Evolutionary conservation across 305 asterid species (phyloP).

Genomic region (Fraxinus platypoda): DNA sequence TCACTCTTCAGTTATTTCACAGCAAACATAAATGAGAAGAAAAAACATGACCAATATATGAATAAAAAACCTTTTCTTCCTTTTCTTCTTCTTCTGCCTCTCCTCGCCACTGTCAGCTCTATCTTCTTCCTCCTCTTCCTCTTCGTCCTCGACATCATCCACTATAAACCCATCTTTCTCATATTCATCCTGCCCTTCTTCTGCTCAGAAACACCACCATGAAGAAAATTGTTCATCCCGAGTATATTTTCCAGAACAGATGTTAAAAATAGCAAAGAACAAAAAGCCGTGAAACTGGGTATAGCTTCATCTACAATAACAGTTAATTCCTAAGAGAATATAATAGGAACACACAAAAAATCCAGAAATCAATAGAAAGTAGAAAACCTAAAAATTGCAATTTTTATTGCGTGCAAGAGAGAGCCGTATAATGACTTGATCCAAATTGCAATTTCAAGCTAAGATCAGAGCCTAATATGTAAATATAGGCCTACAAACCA

Average conservation of each 20-base stretch:
- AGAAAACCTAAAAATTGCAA: not conserved
- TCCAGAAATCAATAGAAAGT: not conserved
- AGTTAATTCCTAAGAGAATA: not conserved
- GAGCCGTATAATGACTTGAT: not conserved
- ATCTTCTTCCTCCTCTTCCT: slow-evolving; percentile 74
- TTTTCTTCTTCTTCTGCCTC: slow-evolving; percentile 84
- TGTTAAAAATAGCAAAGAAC: not conserved
- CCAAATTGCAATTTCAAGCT: not conserved
- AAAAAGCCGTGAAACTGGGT: not conserved
- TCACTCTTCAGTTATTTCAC: not conserved
- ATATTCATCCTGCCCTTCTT: slow-evolving; percentile 87
- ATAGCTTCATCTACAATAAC: not conserved
- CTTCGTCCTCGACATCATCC: slow-evolving; percentile 78
- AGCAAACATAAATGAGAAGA: not conserved
- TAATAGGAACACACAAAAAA: not conserved
- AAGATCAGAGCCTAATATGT: not conserved
- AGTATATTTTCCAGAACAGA: not conserved
- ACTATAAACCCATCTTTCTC: slow-evolving; percentile 98
- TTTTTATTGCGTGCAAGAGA: not conserved
- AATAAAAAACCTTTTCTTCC: slow-evolving; percentile 67
- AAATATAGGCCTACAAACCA: not conserved
- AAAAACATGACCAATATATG: slow-evolving; percentile 11
- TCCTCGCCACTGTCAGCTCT: slow-evolving; percentile 72
- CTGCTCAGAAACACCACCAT: slow-evolving; percentile 36
- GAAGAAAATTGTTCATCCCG: not conserved